Base-by-base conservation (phyloP, 2,329 filamentous ascomycete species). In the Xylaria polymorpha region DNA sequence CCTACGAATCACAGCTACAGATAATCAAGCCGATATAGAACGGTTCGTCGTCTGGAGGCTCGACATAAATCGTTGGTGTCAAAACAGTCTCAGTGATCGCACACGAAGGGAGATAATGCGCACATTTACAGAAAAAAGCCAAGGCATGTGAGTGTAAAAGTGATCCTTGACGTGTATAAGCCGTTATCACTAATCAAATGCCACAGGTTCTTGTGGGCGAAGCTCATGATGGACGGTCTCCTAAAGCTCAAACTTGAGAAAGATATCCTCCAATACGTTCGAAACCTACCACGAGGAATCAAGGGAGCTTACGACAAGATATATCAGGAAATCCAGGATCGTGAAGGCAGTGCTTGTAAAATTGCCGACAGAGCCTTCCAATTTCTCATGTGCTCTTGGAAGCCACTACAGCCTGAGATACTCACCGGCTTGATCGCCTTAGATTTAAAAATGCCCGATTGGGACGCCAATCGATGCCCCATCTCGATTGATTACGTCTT, bases 1-100 rank as follows among this genome's bases (percentile, higher is more conserved):
- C 50, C 18, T 57, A 10, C 9, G 39, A 20, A 63, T 63, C 4
- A 39, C 37, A 25, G 59, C 65, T 12, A 46, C 29, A 25, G 41
- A 67, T 29, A 67, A 67, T n/a, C 59, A 67, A 55, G 32, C 37
- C 2, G 65, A 67, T 53, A 67, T 67, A 44, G 51, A 62, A 35
- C 55, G 32, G 43, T 67, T 53, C 15, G 65, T 67, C 14, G 44
- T 41, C 15, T 35, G 39, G 14, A 51, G 61, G 59, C 61, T 67
- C n/a, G 32, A 41, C 18, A 43, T 22, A 20, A 55, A 37, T 20
- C 18, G 14, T 15, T 67, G 65, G 65, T 58, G 39, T 58, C 58
- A 53, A n/a, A 14, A 59, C 7, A 41, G 43, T 35, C 55, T 67
- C 37, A 15, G 51, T 3, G 20, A 35, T 14, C n/a, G 20, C 15